These are phyloP conservation scores for Pseudogymnoascus sp. DNA, from an alignment of 2,329 filamentous ascomycete species.

Conservation along the genomic window DNA sequence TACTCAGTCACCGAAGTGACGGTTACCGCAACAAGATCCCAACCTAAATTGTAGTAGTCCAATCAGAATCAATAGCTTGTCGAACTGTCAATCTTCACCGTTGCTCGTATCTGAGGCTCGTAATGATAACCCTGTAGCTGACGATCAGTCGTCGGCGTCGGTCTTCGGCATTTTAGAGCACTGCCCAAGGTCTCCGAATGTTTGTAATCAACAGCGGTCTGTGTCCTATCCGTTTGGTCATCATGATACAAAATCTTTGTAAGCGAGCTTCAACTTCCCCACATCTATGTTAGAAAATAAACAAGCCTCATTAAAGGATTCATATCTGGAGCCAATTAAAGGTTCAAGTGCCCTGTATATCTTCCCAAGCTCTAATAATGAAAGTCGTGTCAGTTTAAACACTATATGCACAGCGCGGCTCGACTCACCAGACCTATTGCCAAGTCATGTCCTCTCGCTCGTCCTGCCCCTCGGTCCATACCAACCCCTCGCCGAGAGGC, in stretches of 20 bases:
- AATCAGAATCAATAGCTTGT: neutral
- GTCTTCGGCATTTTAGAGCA: neutral
- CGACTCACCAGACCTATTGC: neutral
- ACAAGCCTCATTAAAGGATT: neutral
- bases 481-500: neutral
- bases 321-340: neutral
- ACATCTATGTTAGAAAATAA: neutral
- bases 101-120: neutral
- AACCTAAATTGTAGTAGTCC: neutral
- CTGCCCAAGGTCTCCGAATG: neutral
- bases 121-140: neutral
- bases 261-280: neutral
- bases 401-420: neutral
- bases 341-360: neutral
- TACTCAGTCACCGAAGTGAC: neutral
- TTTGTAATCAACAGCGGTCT: neutral
- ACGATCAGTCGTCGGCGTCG: neutral
- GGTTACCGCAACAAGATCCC: neutral
- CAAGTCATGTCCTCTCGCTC: neutral
- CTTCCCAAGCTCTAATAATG: neutral
- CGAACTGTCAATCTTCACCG: neutral
- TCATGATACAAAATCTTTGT: neutral
- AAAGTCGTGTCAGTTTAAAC: neutral
- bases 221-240: neutral
- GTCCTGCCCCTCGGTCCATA: neutral